Evolutionary conservation across 768 basidiomycete genomes (phyloP), one percentile per base, ranked within the genome.

Genomic region (Boletus rubescentipes): DNA sequence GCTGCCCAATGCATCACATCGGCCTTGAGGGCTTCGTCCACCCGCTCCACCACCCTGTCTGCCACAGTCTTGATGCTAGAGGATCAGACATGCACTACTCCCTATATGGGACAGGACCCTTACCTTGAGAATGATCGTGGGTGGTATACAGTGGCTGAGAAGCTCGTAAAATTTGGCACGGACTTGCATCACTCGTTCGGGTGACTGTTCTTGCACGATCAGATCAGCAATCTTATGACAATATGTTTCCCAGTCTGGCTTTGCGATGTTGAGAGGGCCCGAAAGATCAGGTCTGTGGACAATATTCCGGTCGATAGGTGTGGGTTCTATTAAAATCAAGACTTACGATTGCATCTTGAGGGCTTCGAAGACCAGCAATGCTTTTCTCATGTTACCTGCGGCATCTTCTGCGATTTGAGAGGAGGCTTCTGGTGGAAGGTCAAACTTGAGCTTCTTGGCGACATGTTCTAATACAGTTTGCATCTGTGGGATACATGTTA

Each of bases 231-330:
- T 86, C 67, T 93, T 93, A 61, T 86, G 79, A 61, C 95, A 97
- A 67, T 97, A 99, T 11, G 89, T 91, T 71, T 99, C 97, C 97
- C 97, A 99, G 66, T 99, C 97, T n/a, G 97, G 94, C 72, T 98
- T 94, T 14, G 94, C 93, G 52, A 96, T 93, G 32, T 81, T 79
- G 52, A 93, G 72, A 36, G 88, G 74, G 31, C 90, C 89, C 5
- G 84, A 81, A 36, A 96, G 78, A 68, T 93, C 90, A n/a, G 91
- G 89, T 51, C 91, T 93, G 62, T 12, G 44, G 53, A 9, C 23
- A 46, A 49, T 35, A 45, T 47, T 44, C 39, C 44, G 16, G 57
- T 49, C 21, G 10, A 36, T 29, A 20, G 26, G 26, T 32, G 20
- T 49, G 31, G 2, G 9, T 43, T 37, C 38, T 18, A 45, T 38